Base-by-base conservation (phyloP, 306 rosid genomes). In the Abrus pulchellus region DNA sequence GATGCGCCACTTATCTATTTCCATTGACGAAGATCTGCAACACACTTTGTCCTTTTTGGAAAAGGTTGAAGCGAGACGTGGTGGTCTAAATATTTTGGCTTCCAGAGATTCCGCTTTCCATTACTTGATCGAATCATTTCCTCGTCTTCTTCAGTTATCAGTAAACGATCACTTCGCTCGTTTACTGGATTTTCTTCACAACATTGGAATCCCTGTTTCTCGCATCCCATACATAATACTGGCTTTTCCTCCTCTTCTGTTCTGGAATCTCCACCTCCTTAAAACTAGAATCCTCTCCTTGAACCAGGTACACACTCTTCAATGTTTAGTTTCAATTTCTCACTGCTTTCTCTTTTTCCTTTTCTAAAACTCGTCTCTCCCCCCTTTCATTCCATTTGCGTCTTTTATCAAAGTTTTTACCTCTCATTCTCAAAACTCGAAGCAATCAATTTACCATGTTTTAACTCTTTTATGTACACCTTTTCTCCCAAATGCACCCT, bases 41-140 rank as follows among this genome's bases (percentile, higher is more conserved):
- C 94, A 76, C 74, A 91, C 95, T 40, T 61, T 94, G 9, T 91
- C 99, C 57, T 89, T 91, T 80, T 94, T 94, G 76, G 94, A 91
- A 74, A 94, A 91, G 95, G 75, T 94, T 81, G 90, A 89, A 90
- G 99, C 97, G 28, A 87, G 85, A 83, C 97, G 90, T 50, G 95
- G 97, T 53, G 97, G 99, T 80, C 74, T 94, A 72, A 89, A 80
- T 79, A 80, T 73, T 81, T 55, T 94, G 77, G 83, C 89, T 49
- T 89, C 88, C 33, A 76, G 59, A 6, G 84, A 93, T 55, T 36
- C 66, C 9, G 88, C 95, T 73, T 89, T 93, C 82, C 63, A 41
- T 27, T 86, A 60, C 81, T 83, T 94, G 32, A 77, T 92, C 30
- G 94, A 92, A 81, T 89, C 97, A 3, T 94, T 94, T 82, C 97